Percentiles rank a stretch among this genome's conserved stretches.
Evolutionary conservation across 2,329 filamentous ascomycete species (phyloP).

Genomic region (Cercospora citrullina): DNA sequence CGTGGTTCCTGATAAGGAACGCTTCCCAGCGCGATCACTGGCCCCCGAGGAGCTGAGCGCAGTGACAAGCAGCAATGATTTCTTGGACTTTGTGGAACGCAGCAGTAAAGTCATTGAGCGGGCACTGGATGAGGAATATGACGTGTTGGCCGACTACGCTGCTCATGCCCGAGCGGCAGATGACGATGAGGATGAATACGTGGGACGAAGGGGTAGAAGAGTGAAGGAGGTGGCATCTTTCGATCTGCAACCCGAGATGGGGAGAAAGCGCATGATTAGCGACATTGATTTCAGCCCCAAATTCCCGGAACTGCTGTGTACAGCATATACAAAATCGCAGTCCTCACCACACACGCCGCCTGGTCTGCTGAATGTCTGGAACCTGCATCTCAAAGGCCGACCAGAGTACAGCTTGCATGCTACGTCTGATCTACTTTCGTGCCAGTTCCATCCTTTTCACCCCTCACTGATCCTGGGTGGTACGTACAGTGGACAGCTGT

Average conservation of each 20-base stretch:
- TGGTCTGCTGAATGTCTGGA: conserved; percentile 95
- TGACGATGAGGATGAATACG: conserved; percentile 69
- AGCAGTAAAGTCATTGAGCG: conserved; percentile 97
- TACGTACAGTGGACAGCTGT: conserved; percentile 92
- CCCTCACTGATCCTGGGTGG: conserved; percentile 94
- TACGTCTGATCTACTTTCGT: conserved; percentile 90
- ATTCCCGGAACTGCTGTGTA: conserved; percentile 82
- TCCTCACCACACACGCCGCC: conserved; percentile 78
- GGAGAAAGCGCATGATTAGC: conserved; percentile 98
- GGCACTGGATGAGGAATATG: conserved; percentile 92
- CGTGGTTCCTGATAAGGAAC: conserved; percentile 50
- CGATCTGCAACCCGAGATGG: conserved; percentile 76
- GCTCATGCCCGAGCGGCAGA: conserved; percentile 71
- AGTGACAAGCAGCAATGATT: conserved; percentile 88
- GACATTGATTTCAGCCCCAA: conserved; percentile 94
- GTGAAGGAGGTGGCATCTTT: conserved; percentile 90
- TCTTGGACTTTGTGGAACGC: conserved; percentile 90
- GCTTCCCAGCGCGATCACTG: conserved; percentile 68
- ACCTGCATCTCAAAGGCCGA: conserved; percentile 87
- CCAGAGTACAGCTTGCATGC: conserved; percentile 97
- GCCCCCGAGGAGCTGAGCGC: conserved; percentile 84
- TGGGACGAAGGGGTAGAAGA: conserved; percentile 69
- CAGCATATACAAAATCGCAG: conserved; percentile 83
- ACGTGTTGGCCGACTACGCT: conserved; percentile 92
- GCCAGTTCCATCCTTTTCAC: conserved; percentile 98